phyloP scores from a whole-genome alignment of 2,329 filamentous ascomycete genomes.

The Biscogniauxia marginata region DNA sequence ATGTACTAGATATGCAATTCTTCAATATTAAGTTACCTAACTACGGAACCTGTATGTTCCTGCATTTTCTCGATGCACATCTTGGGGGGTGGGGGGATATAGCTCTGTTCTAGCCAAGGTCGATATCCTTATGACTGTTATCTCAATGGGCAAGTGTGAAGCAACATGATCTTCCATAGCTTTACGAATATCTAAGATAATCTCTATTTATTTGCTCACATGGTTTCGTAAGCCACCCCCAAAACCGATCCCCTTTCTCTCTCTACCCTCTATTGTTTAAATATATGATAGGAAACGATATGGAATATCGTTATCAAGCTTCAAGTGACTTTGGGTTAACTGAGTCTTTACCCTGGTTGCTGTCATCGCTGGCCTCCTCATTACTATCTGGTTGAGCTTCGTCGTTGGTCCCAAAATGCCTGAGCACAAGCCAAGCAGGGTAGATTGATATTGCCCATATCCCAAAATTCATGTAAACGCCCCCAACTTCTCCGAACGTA shows the following conservation, averaged over 20 bases:
- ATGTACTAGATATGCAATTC: neutral
- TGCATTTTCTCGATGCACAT: neutral
- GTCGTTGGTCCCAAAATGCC: constrained; percentile 58
- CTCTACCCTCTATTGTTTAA: neutral
- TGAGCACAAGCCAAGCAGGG: constrained; percentile 67
- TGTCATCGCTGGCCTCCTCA: neutral
- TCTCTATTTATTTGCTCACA: too few species aligned
- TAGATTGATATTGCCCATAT: constrained; percentile 63
- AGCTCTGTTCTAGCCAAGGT: too few species aligned
- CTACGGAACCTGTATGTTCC: neutral
- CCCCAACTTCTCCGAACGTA: constrained; percentile 64
- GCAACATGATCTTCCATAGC: too few species aligned
- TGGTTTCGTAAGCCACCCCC: too few species aligned
- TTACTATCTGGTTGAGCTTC: constrained; percentile 33
- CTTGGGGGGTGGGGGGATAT: neutral
- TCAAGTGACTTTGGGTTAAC: neutral
- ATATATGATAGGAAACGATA: neutral
- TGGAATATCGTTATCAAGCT: neutral
- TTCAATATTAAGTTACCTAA: neutral
- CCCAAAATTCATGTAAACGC: constrained; percentile 68
- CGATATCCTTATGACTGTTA: too few species aligned
- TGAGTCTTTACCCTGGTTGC: neutral
- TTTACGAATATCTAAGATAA: too few species aligned
- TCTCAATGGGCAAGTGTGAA: too few species aligned
- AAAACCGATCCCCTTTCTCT: neutral